Evolutionary conservation across 805 yeast species (phyloP).

Genomic region (Ogataea thermomethanolica): DNA sequence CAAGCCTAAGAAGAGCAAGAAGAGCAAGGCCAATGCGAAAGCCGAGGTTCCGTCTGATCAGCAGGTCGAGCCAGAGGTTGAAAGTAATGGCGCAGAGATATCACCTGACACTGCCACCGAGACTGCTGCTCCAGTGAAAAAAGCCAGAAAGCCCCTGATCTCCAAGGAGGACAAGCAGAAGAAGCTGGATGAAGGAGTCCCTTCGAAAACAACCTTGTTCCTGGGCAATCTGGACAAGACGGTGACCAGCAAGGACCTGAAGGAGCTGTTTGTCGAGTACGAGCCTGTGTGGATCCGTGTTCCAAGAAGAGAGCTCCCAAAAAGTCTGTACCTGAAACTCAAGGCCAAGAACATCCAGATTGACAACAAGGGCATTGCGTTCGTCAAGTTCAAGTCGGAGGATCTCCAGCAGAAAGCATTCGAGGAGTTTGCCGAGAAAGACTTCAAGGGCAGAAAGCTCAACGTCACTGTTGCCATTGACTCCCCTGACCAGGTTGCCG

Average conservation of each 20-base stretch:
- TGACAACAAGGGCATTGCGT: constrained; percentile 62
- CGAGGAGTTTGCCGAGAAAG: constrained; percentile 62
- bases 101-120: constrained; percentile 9
- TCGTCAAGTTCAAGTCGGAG: constrained; percentile 48
- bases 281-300: constrained; percentile 57
- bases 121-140: constrained; percentile 5
- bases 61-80: constrained; percentile 8
- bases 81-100: constrained; percentile 9
- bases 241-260: constrained; percentile 45
- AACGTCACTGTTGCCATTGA: constrained; percentile 73
- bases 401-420: constrained; percentile 49
- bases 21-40: constrained; percentile 2
- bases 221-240: constrained; percentile 56
- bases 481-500: constrained; percentile 32
- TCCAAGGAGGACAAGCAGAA: constrained; percentile 30
- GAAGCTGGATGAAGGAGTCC: constrained; percentile 45
- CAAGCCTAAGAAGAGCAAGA: constrained; percentile 12
- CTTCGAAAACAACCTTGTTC: constrained; percentile 57
- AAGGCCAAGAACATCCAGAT: constrained; percentile 44
- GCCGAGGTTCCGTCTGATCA: constrained; percentile 1
- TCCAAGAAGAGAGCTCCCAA: constrained; percentile 50
- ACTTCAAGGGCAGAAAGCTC: constrained; percentile 61
- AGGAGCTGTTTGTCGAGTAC: constrained; percentile 43
- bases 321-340: constrained; percentile 39
- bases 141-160: constrained; percentile 16